These are phyloP conservation scores for Populus hybrid DNA, from an alignment of 441 rosid species.

Conservation along the genomic window DNA sequence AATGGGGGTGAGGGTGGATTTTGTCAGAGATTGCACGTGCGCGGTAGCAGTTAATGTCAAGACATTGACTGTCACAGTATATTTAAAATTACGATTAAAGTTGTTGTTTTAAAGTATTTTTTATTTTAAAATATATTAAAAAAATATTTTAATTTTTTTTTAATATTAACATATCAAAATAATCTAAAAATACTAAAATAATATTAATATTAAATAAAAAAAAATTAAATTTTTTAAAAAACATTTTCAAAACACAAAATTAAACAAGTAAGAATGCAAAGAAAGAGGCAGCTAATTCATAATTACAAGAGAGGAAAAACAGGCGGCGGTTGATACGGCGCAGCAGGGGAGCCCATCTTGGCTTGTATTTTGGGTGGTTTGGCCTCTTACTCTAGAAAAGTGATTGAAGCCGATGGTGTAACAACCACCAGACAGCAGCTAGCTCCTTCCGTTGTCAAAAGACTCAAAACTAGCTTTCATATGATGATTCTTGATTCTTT, in stretches of 20 bases:
- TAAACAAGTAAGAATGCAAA: too few species aligned
- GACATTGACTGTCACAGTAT: slow-evolving; percentile 10
- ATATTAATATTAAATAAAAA: too few species aligned
- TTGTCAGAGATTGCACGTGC: slow-evolving; percentile 51
- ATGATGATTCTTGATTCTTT: background rate
- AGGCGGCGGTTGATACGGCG: background rate
- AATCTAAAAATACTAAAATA: too few species aligned
- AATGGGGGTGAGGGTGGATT: slow-evolving; percentile 24
- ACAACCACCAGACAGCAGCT: background rate
- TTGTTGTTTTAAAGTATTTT: too few species aligned
- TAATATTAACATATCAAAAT: too few species aligned
- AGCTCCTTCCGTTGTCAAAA: background rate
- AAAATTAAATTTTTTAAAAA: too few species aligned
- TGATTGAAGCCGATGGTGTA: background rate
- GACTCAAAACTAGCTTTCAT: background rate
- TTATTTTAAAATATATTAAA: too few species aligned
- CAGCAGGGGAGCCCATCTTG: background rate
- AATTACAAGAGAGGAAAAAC: background rate
- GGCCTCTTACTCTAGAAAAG: background rate
- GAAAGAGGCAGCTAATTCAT: background rate
- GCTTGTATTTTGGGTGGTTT: background rate
- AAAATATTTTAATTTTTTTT: too few species aligned
- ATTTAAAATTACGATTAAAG: too few species aligned
- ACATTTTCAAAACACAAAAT: too few species aligned
- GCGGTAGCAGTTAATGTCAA: slow-evolving; percentile 14